phyloP scores from a whole-genome alignment of 371 early-diverging fungal species.

The Globomyces sp. region DNA sequence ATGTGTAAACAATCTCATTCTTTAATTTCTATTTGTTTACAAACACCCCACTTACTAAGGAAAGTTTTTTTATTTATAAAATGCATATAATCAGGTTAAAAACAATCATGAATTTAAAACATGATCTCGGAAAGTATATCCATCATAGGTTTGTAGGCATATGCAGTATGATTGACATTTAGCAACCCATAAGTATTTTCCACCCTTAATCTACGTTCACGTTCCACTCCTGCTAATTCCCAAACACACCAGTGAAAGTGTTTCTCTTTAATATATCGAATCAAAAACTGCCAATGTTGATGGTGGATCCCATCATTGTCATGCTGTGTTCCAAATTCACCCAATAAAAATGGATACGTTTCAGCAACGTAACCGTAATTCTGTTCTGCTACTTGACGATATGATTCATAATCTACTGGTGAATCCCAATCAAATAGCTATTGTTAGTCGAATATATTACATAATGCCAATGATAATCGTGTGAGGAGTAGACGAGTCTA shows the following conservation, averaged over 20 bases:
- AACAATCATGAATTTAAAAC: too few relatives aligned
- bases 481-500: conserved; percentile 2
- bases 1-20: too few relatives aligned
- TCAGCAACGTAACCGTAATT: not conserved
- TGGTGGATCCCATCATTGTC: not conserved
- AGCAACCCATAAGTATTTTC: conserved; percentile 1
- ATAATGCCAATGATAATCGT: conserved; percentile 4
- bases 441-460: too few relatives aligned
- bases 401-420: not conserved
- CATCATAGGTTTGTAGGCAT: not conserved
- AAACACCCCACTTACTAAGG: too few relatives aligned
- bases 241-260: conserved; percentile 6
- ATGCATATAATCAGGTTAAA: too few relatives aligned
- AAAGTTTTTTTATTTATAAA: too few relatives aligned
- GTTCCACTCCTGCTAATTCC: not conserved
- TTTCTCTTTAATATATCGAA: conserved; percentile 11
- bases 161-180: conserved; percentile 1
- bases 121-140: too few relatives aligned
- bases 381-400: not conserved
- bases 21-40: too few relatives aligned
- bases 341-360: not conserved
- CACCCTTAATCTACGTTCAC: not conserved
- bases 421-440: too few relatives aligned
- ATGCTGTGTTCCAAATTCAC: conserved; percentile 9
- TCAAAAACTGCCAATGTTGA: not conserved